Evolutionary conservation across 139 green algal genomes (phyloP).

Genomic region (Raphidocelis subcapitata): DNA sequence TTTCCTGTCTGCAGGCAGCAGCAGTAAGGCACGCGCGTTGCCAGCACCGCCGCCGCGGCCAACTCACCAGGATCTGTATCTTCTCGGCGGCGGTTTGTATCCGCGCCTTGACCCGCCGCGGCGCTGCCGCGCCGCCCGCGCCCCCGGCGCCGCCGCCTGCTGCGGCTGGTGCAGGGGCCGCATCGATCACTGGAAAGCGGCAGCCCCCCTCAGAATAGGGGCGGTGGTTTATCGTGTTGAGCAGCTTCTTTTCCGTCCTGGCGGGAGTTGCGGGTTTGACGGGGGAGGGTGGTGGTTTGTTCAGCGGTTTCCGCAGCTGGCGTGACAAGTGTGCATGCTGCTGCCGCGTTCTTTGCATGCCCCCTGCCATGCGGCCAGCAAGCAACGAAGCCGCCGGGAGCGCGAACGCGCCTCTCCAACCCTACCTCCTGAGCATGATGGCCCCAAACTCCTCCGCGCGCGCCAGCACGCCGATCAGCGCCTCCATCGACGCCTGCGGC

Average conservation of each 20-base stretch:
- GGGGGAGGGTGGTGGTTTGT: too few relatives aligned
- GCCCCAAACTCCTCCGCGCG: constrained; percentile 48
- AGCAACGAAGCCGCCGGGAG: not conserved
- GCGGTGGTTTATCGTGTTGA: constrained; percentile 68
- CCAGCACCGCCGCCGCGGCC: not conserved
- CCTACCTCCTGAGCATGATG: constrained; percentile 47
- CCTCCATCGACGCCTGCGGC: constrained; percentile 33
- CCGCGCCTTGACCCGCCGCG: constrained; percentile 61
- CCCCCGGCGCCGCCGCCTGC: too few relatives aligned
- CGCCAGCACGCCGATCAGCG: constrained; percentile 62
- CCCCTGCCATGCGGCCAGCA: not conserved
- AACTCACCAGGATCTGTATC: constrained; percentile 74
- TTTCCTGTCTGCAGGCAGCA: not conserved
- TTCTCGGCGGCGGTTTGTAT: constrained; percentile 64
- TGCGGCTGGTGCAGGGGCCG: too few relatives aligned
- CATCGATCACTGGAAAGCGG: constrained; percentile 58
- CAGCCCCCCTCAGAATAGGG: constrained; percentile 18
- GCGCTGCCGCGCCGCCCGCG: constrained; percentile 3
- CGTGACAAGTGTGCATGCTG: not conserved
- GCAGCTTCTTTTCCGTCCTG: constrained; percentile 70
- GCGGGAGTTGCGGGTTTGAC: too few relatives aligned
- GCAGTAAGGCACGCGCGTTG: not conserved
- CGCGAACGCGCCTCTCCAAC: not conserved
- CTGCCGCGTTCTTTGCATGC: not conserved
- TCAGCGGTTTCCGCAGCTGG: not conserved